Conservation (phyloP, 2,329 filamentous ascomycete genomes). For the Thelonectria blattea region DNA sequence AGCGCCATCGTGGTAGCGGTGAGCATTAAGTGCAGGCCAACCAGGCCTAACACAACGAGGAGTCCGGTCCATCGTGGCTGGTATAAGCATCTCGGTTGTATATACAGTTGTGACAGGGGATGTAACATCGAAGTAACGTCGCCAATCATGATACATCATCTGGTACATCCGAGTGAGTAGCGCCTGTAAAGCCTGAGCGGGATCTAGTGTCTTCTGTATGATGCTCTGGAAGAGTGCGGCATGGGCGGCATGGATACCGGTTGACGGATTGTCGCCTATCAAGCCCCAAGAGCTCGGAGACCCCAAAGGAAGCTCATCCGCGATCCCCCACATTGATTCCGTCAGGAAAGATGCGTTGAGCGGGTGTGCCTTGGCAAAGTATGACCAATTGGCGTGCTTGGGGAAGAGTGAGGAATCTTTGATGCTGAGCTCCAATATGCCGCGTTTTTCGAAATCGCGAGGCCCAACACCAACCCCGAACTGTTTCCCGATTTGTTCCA, state of each 20-base stretch:
- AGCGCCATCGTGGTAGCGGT: background rate
- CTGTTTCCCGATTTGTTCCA: background rate
- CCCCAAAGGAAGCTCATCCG: background rate
- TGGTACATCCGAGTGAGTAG: slow-evolving; percentile 9
- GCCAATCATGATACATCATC: slow-evolving; percentile 12
- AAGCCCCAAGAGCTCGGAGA: background rate
- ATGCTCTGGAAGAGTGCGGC: slow-evolving; percentile 10
- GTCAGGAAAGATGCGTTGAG: background rate
- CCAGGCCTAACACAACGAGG: slow-evolving; percentile 1
- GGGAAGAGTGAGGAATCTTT: background rate
- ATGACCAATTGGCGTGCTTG: background rate
- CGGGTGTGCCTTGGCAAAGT: fast-evolving
- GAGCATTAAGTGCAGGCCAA: background rate
- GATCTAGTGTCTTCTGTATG: background rate
- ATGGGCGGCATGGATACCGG: slow-evolving; percentile 1
- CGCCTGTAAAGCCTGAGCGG: background rate
- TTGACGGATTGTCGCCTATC: background rate
- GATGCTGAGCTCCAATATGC: background rate
- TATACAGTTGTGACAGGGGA: background rate
- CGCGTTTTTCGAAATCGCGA: background rate
- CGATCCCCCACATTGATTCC: background rate
- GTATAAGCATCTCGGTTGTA: background rate
- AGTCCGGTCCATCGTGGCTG: slow-evolving; percentile 5
- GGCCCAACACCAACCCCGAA: background rate
- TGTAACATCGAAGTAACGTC: background rate